Conservation (phyloP, 106 monocot species). For the Agapanthus africanus region DNA sequence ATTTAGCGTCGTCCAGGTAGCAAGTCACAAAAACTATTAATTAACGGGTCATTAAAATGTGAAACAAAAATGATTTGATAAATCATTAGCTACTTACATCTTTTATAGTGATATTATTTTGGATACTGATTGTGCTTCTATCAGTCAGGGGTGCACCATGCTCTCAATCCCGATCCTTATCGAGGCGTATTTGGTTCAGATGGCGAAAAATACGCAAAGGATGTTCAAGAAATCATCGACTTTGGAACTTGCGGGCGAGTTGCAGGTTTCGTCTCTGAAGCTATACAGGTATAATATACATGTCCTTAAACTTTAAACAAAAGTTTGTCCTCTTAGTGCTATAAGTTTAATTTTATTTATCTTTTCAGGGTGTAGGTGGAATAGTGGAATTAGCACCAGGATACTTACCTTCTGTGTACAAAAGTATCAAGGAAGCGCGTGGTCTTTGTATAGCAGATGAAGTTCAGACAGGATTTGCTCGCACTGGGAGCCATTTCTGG, state of each 20-base stretch:
- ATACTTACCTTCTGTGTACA: slow-evolving; percentile 58
- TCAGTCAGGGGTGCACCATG: slow-evolving; percentile 96
- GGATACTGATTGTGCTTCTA: neutral
- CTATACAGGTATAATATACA: slow-evolving; percentile 77
- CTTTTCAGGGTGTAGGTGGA: slow-evolving; percentile 79
- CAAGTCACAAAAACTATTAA: too few relatives aligned
- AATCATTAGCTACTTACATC: too few relatives aligned
- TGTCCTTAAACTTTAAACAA: too few relatives aligned
- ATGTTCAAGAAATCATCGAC: slow-evolving; percentile 93
- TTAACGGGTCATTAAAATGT: too few relatives aligned
- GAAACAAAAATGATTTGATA: too few relatives aligned
- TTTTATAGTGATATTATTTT: too few relatives aligned
- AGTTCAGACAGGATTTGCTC: slow-evolving; percentile 79
- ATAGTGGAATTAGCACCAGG: slow-evolving; percentile 76
- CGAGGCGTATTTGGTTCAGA: slow-evolving; percentile 88
- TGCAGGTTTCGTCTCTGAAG: slow-evolving; percentile 86
- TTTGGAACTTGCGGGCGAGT: slow-evolving; percentile 83
- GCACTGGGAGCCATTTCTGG: slow-evolving; percentile 81
- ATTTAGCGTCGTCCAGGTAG: slow-evolving; percentile 82
- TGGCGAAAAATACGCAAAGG: slow-evolving; percentile 87
- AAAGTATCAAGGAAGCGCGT: slow-evolving; percentile 53
- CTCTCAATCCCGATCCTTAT: slow-evolving; percentile 86
- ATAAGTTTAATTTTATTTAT: too few relatives aligned
- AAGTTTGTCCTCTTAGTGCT: too few relatives aligned
- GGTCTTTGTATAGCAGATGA: slow-evolving; percentile 88